These are phyloP conservation scores for Staphylotrichum tortipilum DNA, from an alignment of 495 filamentous ascomycete genomes.

Conservation along the genomic window DNA sequence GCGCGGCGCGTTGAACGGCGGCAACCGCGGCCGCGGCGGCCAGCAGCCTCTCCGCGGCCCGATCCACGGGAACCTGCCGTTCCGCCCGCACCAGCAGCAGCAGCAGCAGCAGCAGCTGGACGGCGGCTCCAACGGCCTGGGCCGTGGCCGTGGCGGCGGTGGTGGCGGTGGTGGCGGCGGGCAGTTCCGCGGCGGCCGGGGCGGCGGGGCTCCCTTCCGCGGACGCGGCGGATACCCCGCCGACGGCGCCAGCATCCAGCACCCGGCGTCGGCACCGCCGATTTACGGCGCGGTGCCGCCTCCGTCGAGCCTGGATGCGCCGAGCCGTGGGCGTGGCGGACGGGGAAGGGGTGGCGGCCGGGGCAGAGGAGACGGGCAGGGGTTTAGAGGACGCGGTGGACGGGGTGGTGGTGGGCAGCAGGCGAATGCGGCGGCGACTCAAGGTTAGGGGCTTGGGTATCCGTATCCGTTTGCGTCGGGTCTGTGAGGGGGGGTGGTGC, in stretches of 20 bases:
- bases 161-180: slow-evolving; percentile 31
- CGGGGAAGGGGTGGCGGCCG: slow-evolving; percentile 14
- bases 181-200: slow-evolving; percentile 14
- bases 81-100: slow-evolving; percentile 23
- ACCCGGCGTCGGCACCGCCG: slow-evolving; percentile 11
- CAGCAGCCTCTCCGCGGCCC: slow-evolving; percentile 28
- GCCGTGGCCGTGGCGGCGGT: slow-evolving; percentile 31
- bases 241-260: slow-evolving; percentile 5
- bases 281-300: slow-evolving; percentile 73
- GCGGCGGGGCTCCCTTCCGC: neutral
- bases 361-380: slow-evolving; percentile 8
- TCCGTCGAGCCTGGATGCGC: slow-evolving; percentile 54
- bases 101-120: neutral
- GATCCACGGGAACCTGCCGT: slow-evolving; percentile 36
- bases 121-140: slow-evolving; percentile 4
- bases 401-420: slow-evolving; percentile 17
- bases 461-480: too few relatives aligned
- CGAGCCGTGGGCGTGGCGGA: slow-evolving; percentile 45
- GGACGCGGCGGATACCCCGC: slow-evolving; percentile 1
- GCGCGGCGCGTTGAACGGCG: slow-evolving; percentile 53
- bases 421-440: neutral
- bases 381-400: slow-evolving; percentile 4
- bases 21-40: slow-evolving; percentile 30
- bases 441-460: neutral
- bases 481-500: neutral